Percentiles rank a stretch among this genome's conserved stretches.
Conservation (phyloP, 2,329 filamentous ascomycete genomes). For the Penicillium sp. region DNA sequence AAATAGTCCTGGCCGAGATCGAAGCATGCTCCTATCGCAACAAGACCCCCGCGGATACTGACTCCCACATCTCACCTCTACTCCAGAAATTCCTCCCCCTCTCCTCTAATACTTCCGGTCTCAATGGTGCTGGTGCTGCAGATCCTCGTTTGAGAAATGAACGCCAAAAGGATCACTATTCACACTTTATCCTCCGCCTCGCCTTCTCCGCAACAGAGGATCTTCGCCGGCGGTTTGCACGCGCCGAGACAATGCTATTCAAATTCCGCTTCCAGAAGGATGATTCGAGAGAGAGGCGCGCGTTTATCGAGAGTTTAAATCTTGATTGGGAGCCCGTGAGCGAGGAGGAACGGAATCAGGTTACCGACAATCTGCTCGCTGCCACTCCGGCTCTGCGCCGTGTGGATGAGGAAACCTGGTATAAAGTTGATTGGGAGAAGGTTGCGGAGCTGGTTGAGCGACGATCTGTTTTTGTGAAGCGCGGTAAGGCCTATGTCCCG, state of each 20-base stretch:
- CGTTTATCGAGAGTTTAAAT: slow-evolving; percentile 77
- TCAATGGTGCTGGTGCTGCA: slow-evolving; percentile 56
- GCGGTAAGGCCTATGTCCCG: slow-evolving; percentile 89
- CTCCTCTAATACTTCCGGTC: slow-evolving; percentile 72
- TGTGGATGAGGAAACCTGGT: slow-evolving; percentile 83
- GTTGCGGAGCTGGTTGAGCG: slow-evolving; percentile 89
- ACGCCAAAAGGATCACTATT: slow-evolving; percentile 94
- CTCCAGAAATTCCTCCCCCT: slow-evolving; percentile 87
- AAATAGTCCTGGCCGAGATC: slow-evolving; percentile 56
- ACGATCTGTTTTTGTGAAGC: slow-evolving; percentile 75
- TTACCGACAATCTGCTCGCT: slow-evolving; percentile 67
- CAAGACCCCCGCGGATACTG: slow-evolving; percentile 80
- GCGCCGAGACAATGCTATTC: slow-evolving; percentile 90
- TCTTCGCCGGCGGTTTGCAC: slow-evolving; percentile 80
- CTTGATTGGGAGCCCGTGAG: slow-evolving; percentile 84
- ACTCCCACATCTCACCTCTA: slow-evolving; percentile 80
- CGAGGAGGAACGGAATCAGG: slow-evolving; percentile 76
- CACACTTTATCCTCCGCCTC: slow-evolving; percentile 92
- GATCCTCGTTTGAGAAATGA: slow-evolving; percentile 67
- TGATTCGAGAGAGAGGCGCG: slow-evolving; percentile 71
- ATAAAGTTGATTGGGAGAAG: slow-evolving; percentile 94
- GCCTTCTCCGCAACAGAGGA: slow-evolving; percentile 94
- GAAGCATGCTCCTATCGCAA: slow-evolving; percentile 97
- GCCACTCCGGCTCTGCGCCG: slow-evolving; percentile 57
- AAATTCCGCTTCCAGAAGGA: slow-evolving; percentile 80